A percentile compares a stretch with the other conserved stretches of the same genome.
phyloP scores from a whole-genome alignment of 257 asterid genomes.

The Forsythia viridissima region DNA sequence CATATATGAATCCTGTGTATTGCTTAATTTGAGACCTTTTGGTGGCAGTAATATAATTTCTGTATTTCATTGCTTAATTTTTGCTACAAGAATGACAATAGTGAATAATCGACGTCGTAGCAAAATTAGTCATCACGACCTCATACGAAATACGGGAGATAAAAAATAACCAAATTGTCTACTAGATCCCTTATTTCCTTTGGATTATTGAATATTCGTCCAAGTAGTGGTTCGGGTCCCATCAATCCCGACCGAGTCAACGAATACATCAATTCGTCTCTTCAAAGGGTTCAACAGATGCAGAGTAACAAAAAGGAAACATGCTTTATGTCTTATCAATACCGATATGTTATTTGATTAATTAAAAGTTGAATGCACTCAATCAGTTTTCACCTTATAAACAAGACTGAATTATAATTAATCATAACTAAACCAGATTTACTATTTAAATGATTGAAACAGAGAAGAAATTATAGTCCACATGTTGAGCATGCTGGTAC shows the following conservation, averaged over 20 bases:
- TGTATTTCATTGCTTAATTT: neutral
- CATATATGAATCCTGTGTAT: neutral
- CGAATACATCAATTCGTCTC: neutral
- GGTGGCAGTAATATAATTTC: neutral
- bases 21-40: neutral
- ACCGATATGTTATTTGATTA: neutral
- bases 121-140: neutral
- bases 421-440: neutral
- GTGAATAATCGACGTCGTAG: neutral
- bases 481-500: neutral
- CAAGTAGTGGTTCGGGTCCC: neutral
- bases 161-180: neutral
- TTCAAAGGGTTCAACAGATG: neutral
- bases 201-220: neutral
- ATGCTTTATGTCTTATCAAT: conserved; percentile 7
- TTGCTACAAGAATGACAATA: neutral
- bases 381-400: neutral
- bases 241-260: neutral
- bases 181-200: neutral
- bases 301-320: neutral
- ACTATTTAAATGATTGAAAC: neutral
- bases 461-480: neutral
- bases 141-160: neutral
- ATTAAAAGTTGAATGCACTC: neutral
- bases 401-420: neutral